A percentile compares a stretch with the other conserved stretches of the same genome.
Evolutionary conservation across 768 basidiomycete genomes (phyloP).

Genomic region (Dentipellis sp.): DNA sequence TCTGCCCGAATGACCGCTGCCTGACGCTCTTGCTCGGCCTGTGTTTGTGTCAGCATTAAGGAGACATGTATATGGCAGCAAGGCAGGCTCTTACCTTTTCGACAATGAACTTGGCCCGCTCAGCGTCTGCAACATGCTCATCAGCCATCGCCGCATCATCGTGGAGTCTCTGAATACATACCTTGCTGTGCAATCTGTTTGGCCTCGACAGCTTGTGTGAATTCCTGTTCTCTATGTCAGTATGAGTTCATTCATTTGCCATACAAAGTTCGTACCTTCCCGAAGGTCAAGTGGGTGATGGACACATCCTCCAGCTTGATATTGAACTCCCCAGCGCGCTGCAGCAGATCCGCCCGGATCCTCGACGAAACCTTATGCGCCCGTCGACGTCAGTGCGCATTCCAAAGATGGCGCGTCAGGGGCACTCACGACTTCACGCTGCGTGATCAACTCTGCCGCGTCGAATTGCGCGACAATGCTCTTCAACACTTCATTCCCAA

Average conservation of each 20-base stretch:
- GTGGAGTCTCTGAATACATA: slow-evolving; percentile 21
- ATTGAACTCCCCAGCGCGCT: slow-evolving; percentile 93
- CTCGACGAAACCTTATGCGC: slow-evolving; percentile 68
- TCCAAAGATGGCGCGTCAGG: neutral
- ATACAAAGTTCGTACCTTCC: slow-evolving; percentile 45
- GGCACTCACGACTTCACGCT: slow-evolving; percentile 83
- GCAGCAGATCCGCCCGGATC: slow-evolving; percentile 85
- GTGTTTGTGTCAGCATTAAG: slow-evolving; percentile 5
- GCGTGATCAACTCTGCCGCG: slow-evolving; percentile 93
- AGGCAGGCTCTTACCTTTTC: slow-evolving; percentile 63
- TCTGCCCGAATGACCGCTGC: slow-evolving; percentile 97
- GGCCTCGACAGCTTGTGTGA: slow-evolving; percentile 97
- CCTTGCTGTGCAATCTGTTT: slow-evolving; percentile 99
- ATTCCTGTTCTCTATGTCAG: slow-evolving; percentile 48
- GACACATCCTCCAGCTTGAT: slow-evolving; percentile 96
- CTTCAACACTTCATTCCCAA: slow-evolving; percentile 97
- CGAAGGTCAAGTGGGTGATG: slow-evolving; percentile 85
- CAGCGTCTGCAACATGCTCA: slow-evolving; percentile 58
- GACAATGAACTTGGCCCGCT: slow-evolving; percentile 97
- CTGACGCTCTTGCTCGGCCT: slow-evolving; percentile 99
- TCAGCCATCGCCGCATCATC: neutral
- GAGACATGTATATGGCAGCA: neutral
- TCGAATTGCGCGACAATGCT: slow-evolving; percentile 98
- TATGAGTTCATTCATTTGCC: neutral
- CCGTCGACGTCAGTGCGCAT: neutral